These are phyloP conservation scores for Colletotrichum australisinense DNA, from an alignment of 2,329 filamentous ascomycete genomes.

Conservation along the genomic window DNA sequence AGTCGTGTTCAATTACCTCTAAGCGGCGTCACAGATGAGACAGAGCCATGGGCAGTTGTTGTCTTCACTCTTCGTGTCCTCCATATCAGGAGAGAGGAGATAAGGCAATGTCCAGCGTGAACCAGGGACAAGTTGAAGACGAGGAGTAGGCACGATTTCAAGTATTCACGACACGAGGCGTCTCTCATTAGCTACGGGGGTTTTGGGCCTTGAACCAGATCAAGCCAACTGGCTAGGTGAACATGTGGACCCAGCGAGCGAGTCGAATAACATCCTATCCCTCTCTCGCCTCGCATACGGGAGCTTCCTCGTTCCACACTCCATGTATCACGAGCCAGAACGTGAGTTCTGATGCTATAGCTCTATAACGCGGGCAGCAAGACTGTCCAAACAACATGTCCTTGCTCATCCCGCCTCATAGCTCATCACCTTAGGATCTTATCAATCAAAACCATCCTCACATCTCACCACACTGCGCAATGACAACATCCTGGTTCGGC, in stretches of 20 bases:
- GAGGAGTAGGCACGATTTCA: not conserved
- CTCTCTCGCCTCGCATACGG: no score
- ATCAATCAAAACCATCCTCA: conserved; percentile 48
- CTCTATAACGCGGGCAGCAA: not conserved
- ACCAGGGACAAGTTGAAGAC: not conserved
- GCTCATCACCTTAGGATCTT: not conserved
- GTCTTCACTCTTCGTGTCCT: not conserved
- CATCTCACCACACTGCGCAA: conserved; percentile 95
- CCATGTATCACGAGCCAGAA: not conserved
- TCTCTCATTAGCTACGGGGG: not conserved
- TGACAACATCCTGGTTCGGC: conserved; percentile 85
- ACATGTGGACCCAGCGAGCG: not conserved
- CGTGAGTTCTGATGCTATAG: not conserved
- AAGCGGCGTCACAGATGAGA: not conserved
- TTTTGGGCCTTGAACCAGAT: not conserved
- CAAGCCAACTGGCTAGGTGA: not conserved
- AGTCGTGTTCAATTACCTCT: not conserved
- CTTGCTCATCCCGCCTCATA: not conserved
- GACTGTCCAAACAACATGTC: not conserved
- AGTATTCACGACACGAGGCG: not conserved
- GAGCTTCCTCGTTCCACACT: not conserved
- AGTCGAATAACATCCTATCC: no score
- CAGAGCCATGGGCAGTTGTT: not conserved
- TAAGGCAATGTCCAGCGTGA: no score
- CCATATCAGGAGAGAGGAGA: no score